phyloP scores from a whole-genome alignment of 176 grass and related monocot species.

The Zea luxurians region DNA sequence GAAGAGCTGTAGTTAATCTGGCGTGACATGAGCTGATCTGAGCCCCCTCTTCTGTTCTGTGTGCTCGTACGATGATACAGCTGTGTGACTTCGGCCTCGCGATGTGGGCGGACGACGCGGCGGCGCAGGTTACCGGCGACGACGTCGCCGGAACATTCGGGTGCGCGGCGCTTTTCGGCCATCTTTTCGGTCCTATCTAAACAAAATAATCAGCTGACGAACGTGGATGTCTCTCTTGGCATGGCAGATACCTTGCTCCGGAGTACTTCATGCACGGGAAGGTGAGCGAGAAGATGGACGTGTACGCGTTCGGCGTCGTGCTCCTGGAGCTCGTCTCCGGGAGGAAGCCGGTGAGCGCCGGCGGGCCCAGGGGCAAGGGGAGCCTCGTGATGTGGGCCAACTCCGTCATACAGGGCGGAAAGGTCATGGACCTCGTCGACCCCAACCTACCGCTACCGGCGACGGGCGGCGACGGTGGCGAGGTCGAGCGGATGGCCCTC shows the following conservation, averaged over 20 bases:
- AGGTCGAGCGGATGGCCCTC: slow-evolving; percentile 66
- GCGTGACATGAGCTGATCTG: background rate
- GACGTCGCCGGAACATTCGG: slow-evolving; percentile 89
- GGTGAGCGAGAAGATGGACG: slow-evolving; percentile 85
- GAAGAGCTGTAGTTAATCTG: no score
- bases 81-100: slow-evolving; percentile 91
- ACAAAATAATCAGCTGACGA: background rate
- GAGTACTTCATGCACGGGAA: slow-evolving; percentile 98
- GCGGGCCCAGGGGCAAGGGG: slow-evolving; percentile 61
- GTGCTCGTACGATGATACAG: slow-evolving; percentile 16
- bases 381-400: slow-evolving; percentile 90
- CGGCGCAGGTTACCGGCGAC: slow-evolving; percentile 45
- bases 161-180: background rate
- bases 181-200: background rate
- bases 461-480: background rate
- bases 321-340: slow-evolving; percentile 92
- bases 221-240: background rate
- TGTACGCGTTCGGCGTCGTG: slow-evolving; percentile 90
- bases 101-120: slow-evolving; percentile 55
- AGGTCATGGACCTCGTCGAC: slow-evolving; percentile 61
- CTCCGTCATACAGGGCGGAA: slow-evolving; percentile 52
- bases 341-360: slow-evolving; percentile 72
- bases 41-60: background rate
- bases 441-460: slow-evolving; percentile 37
- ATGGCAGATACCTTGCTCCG: slow-evolving; percentile 76